Conservation (phyloP, 495 filamentous ascomycete genomes). For the Penicillium manginii region DNA sequence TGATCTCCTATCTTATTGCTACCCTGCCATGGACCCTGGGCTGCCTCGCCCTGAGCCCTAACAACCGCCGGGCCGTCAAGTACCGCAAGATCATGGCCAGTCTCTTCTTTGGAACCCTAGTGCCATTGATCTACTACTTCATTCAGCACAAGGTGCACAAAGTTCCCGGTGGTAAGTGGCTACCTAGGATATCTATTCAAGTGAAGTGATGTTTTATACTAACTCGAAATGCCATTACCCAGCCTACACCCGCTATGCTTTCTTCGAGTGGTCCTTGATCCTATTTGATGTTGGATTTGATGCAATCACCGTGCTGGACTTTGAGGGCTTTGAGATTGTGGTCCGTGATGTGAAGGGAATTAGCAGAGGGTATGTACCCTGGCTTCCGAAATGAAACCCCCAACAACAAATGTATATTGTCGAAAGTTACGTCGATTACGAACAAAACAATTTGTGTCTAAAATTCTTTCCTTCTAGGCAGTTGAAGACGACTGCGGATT, state of each 20-base stretch:
- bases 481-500: constrained; percentile 68
- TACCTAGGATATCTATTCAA: neutral
- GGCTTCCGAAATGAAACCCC: constrained; percentile 83
- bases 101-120: constrained; percentile 86
- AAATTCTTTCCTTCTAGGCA: constrained; percentile 48
- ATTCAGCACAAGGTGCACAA: constrained; percentile 99
- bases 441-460: constrained; percentile 50
- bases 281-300: constrained; percentile 96
- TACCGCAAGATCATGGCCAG: constrained; percentile 85
- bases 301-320: constrained; percentile 94
- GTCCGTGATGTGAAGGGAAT: constrained; percentile 86
- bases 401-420: constrained; percentile 57
- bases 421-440: constrained; percentile 39
- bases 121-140: constrained; percentile 94
- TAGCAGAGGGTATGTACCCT: constrained; percentile 98
- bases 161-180: constrained; percentile 81
- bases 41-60: constrained; percentile 85
- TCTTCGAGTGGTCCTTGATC: constrained; percentile 97
- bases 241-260: constrained; percentile 98
- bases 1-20: constrained; percentile 96
- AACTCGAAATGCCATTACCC: constrained; percentile 10
- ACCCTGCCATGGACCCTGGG: constrained; percentile 96
- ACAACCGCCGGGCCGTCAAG: constrained; percentile 80
- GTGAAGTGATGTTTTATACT: neutral
- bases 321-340: constrained; percentile 85